Base-by-base conservation (phyloP, 2,329 filamentous ascomycete genomes). In the Fulvia fulva region DNA sequence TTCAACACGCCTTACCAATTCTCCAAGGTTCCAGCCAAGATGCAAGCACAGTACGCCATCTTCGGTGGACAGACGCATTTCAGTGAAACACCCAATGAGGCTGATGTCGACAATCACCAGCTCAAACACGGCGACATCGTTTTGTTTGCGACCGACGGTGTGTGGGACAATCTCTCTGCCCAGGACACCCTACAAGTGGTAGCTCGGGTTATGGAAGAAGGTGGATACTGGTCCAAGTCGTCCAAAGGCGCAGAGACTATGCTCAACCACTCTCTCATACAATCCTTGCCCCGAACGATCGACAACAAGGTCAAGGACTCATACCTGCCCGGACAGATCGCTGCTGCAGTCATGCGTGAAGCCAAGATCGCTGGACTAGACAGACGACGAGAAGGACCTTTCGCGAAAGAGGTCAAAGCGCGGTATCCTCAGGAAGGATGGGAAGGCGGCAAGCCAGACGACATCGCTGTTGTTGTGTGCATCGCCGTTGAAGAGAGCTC, bases 1-100 rank as follows among this genome's bases (percentile, higher is more conserved):
- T 99, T 99, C 82, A 99, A 99, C 75, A 97, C 94, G 0, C 94
- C 94, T 0, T 99, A 90, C 71, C 94, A 99, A 74, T 83, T 99
- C 43, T 93, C 91, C 55, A 86, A 96, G 54, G 87, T 97, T 7
- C 93, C 94, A 0, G 84, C 88, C 3, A 85, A 83, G 66, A 87
- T 96, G 75, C 83, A 91, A 57, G 84, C 86, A 22, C 89, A 94
- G 68, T 88, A 91, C 67, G 85, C 87, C 12, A 84, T 90, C 26
- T 97, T 96, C 73, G 93, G 93, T 21, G 90, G 90, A 46, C 80
- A 83, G 1, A 71, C 73, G 4, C 72, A 74, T 56, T 83, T 96
- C 25, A 87, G 88, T 71, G 94, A 99, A 75, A 81, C 88, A 57
- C 94, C 94, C 12, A 83, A 85, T 63, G 90, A 97, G 69, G 90